Percentiles rank a stretch among this genome's conserved stretches.
phyloP scores from a whole-genome alignment of 371 early-diverging fungal species.

The Rhizopus sp. region DNA sequence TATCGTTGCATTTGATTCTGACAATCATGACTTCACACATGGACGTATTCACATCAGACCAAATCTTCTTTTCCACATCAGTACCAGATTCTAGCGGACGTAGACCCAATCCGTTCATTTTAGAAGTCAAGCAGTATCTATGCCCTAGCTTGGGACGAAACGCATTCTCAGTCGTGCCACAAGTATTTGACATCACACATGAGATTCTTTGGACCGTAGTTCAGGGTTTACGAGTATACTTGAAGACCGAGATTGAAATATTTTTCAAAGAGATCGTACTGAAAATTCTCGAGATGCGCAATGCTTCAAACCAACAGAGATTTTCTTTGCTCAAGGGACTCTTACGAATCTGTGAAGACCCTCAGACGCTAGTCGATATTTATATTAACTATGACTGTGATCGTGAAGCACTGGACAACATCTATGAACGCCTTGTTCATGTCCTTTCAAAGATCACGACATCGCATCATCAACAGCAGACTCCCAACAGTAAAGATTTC shows the following conservation, averaged over 20 bases:
- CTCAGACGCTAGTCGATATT: constrained; percentile 90
- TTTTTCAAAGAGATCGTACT: constrained; percentile 74
- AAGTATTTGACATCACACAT: constrained; percentile 82
- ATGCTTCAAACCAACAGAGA: constrained; percentile 54
- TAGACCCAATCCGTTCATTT: constrained; percentile 62
- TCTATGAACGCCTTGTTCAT: constrained; percentile 59
- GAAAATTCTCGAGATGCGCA: constrained; percentile 71
- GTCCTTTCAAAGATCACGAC: constrained; percentile 58
- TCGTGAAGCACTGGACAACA: constrained; percentile 50
- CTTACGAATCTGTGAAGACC: constrained; percentile 65
- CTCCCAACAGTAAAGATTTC: constrained; percentile 35
- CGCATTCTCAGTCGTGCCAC: constrained; percentile 74
- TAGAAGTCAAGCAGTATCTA: constrained; percentile 82
- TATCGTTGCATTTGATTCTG: constrained; percentile 64
- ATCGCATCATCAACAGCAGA: constrained; percentile 29
- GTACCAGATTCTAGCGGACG: constrained; percentile 24
- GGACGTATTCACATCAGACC: constrained; percentile 55
- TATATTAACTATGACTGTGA: constrained; percentile 97
- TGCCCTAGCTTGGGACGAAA: constrained; percentile 81
- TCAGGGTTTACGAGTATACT: constrained; percentile 63
- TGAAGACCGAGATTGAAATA: constrained; percentile 81
- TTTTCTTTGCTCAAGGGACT: constrained; percentile 50
- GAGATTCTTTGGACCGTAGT: constrained; percentile 81
- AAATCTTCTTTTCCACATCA: constrained; percentile 37
- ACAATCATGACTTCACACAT: constrained; percentile 59